Conservation (phyloP, 2,329 filamentous ascomycete species). For the Dactylellina parvicollis region DNA sequence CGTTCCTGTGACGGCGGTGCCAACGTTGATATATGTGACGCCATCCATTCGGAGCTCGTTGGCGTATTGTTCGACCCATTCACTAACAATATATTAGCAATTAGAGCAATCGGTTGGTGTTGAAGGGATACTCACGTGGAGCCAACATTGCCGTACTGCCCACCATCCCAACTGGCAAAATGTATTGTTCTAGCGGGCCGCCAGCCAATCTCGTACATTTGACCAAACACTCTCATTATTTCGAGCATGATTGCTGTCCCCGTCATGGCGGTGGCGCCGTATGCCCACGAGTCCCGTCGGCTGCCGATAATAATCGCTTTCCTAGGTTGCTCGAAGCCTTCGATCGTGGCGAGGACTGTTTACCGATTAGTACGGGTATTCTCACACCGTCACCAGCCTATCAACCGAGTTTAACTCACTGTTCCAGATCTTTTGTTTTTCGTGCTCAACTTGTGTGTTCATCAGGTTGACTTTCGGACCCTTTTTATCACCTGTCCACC, state of each 20-base stretch:
- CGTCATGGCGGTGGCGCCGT: slow-evolving; percentile 86
- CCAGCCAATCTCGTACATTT: slow-evolving; percentile 81
- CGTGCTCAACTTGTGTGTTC: slow-evolving; percentile 86
- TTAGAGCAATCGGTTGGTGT: background rate
- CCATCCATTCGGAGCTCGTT: slow-evolving; percentile 77
- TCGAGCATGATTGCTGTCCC: slow-evolving; percentile 93
- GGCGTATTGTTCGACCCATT: slow-evolving; percentile 88
- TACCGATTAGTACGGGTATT: background rate
- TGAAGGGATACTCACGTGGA: slow-evolving; percentile 69
- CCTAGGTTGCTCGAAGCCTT: slow-evolving; percentile 81
- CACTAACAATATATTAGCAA: slow-evolving; percentile 61
- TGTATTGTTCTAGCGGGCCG: slow-evolving; percentile 91
- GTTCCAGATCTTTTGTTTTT: slow-evolving; percentile 89
- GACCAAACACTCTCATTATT: slow-evolving; percentile 83
- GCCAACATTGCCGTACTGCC: slow-evolving; percentile 91
- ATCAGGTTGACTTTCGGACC: slow-evolving; percentile 82
- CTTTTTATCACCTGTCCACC: slow-evolving; percentile 77
- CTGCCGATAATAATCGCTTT: slow-evolving; percentile 91
- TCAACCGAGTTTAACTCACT: slow-evolving; percentile 33
- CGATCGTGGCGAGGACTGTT: slow-evolving; percentile 78
- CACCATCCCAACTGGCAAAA: slow-evolving; percentile 95
- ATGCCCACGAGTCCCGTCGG: slow-evolving; percentile 91
- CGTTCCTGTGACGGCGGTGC: slow-evolving; percentile 78
- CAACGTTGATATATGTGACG: slow-evolving; percentile 90
- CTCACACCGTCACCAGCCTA: too few species aligned